Percentiles rank a stretch among this genome's conserved stretches.
These are phyloP conservation scores for Cutaneotrichosporon cavernicola DNA, from an alignment of 1,284 basidiomycete species.

Conservation along the genomic window DNA sequence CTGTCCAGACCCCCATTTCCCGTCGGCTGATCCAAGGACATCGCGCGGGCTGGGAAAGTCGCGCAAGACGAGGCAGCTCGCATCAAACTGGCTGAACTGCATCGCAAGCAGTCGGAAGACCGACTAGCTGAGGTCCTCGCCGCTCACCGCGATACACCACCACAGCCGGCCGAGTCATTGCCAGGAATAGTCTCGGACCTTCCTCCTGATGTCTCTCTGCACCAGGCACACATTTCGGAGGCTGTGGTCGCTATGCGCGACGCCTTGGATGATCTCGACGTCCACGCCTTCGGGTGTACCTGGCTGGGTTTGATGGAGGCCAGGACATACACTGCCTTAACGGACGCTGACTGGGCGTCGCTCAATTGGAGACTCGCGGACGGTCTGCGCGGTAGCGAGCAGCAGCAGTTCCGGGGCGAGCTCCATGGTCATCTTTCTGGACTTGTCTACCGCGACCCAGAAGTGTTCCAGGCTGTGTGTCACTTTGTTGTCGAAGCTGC, in stretches of 20 bases:
- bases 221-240: background rate
- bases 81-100: background rate
- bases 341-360: background rate
- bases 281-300: background rate
- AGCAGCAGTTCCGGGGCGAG: background rate
- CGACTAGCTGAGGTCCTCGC: background rate
- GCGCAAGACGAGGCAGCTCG: background rate
- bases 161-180: background rate
- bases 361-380: background rate
- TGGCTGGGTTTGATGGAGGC: background rate
- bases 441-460: background rate
- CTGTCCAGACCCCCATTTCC: background rate
- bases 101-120: background rate
- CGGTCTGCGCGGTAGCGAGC: background rate
- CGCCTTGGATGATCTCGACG: background rate
- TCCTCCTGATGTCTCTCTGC: background rate
- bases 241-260: background rate
- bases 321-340: background rate
- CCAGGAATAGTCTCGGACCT: background rate
- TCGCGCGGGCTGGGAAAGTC: background rate
- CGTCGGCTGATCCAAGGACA: background rate
- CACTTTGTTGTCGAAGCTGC: slow-evolving; percentile 28
- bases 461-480: background rate
- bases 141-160: background rate
- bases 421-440: background rate